Conservation (phyloP, 352 stramenopile genomes). For the Achlya hypogyna region DNA sequence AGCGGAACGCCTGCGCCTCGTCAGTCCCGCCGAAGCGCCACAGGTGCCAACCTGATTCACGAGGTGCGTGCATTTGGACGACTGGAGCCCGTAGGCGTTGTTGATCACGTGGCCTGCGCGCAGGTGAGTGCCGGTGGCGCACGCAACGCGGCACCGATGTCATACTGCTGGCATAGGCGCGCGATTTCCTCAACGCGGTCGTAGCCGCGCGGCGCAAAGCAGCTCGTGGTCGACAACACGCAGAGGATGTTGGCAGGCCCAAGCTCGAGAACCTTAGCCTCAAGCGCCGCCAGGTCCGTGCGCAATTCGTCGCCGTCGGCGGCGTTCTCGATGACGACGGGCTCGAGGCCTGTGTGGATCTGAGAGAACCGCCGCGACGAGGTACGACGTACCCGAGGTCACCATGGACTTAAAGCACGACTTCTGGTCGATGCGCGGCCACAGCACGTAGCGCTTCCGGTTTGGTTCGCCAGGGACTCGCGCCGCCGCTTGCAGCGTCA, state of each 20-base stretch:
- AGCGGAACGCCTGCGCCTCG: slow-evolving; percentile 41
- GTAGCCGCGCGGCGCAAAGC: slow-evolving; percentile 95
- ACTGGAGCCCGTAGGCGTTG: slow-evolving; percentile 98
- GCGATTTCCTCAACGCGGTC: slow-evolving; percentile 92
- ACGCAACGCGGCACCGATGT: slow-evolving; percentile 38
- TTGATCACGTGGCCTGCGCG: slow-evolving; percentile 93
- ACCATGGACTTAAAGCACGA: slow-evolving; percentile 98
- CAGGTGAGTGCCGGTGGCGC: neutral
- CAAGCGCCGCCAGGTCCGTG: slow-evolving; percentile 86
- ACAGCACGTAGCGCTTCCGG: slow-evolving; percentile 75
- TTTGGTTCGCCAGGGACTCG: slow-evolving; percentile 24
- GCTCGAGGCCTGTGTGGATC: slow-evolving; percentile 55
- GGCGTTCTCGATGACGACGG: slow-evolving; percentile 79
- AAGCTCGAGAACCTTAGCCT: slow-evolving; percentile 45
- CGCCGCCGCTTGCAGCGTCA: slow-evolving; percentile 42
- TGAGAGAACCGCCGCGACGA: neutral
- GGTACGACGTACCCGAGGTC: slow-evolving; percentile 39
- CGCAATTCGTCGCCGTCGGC: slow-evolving; percentile 73
- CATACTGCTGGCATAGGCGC: slow-evolving; percentile 64
- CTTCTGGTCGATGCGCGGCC: slow-evolving; percentile 98
- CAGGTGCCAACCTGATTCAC: slow-evolving; percentile 58
- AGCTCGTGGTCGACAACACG: slow-evolving; percentile 97
- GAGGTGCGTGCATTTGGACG: slow-evolving; percentile 86
- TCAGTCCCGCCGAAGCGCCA: neutral
- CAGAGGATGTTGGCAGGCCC: slow-evolving; percentile 73